phyloP scores from a whole-genome alignment of 2,329 filamentous ascomycete species.

The Exophiala viscosa region DNA sequence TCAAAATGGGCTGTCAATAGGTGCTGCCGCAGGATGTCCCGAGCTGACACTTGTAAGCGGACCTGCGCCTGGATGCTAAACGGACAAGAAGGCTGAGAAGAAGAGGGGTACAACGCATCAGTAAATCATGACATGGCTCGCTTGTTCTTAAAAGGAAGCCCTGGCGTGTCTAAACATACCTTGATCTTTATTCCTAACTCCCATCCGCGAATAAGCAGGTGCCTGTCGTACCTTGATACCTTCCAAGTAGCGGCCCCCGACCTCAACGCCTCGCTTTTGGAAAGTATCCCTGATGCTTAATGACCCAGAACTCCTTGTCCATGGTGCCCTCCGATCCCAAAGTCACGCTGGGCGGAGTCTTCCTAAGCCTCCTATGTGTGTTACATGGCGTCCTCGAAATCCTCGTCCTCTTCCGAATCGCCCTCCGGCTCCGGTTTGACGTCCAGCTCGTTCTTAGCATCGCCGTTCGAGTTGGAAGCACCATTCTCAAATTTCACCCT shows the following conservation, averaged over 20 bases:
- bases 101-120: too few relatives aligned
- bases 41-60: too few relatives aligned
- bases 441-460: slow-evolving; percentile 4
- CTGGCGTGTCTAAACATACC: too few relatives aligned
- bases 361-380: neutral
- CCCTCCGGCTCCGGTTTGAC: slow-evolving; percentile 2
- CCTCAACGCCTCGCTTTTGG: neutral
- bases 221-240: too few relatives aligned
- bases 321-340: neutral
- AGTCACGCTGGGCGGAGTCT: neutral
- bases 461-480: neutral
- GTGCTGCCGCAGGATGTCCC: too few relatives aligned
- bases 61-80: too few relatives aligned
- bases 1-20: too few relatives aligned
- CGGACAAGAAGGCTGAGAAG: too few relatives aligned
- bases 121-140: too few relatives aligned
- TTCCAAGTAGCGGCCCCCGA: neutral
- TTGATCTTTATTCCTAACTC: too few relatives aligned
- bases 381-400: slow-evolving; percentile 28
- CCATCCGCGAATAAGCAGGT: too few relatives aligned
- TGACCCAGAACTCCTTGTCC: neutral
- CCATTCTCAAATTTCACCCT: slow-evolving; percentile 25
- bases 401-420: slow-evolving; percentile 30
- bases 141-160: too few relatives aligned
- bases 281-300: neutral